A percentile compares a stretch with the other conserved stretches of the same genome.
Evolutionary conservation across 306 rosid species (phyloP).

Genomic region (Sesbania bispinosa): DNA sequence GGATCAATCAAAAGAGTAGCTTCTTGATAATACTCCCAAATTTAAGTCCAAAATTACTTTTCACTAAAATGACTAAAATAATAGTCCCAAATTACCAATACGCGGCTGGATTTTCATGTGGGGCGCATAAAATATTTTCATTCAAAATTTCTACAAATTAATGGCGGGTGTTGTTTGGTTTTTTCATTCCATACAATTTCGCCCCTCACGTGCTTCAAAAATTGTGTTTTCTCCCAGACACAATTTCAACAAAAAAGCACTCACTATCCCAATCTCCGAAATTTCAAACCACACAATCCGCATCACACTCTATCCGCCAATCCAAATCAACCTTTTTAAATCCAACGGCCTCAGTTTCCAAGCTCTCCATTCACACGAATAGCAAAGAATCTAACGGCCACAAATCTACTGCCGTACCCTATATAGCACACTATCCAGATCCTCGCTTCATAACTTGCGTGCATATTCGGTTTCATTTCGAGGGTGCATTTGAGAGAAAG

Average conservation of each 20-base stretch:
- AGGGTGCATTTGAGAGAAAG: not conserved
- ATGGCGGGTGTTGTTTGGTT: no score
- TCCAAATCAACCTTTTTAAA: not conserved
- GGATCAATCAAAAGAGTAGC: no score
- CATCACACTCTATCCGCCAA: conserved; percentile 16
- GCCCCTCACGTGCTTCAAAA: not conserved
- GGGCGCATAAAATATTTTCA: not conserved
- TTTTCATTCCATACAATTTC: not conserved
- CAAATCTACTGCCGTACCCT: rapidly evolving
- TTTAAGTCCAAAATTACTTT: no score
- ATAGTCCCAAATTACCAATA: not conserved
- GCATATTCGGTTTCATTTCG: not conserved
- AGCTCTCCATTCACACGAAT: conserved; percentile 8
- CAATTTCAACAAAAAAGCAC: not conserved
- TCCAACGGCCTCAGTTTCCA: conserved; percentile 21
- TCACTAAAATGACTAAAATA: no score
- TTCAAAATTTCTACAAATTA: not conserved
- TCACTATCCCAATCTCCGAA: not conserved
- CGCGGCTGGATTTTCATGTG: not conserved
- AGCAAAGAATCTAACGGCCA: conserved; percentile 17
- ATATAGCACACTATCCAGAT: not conserved
- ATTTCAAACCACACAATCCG: conserved; percentile 2
- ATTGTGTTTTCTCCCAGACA: conserved; percentile 7
- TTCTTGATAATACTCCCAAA: no score
- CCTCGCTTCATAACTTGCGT: no score